Conservation (phyloP, 192 early-diverging fungal genomes). For the Entophlyctis luteolus region DNA sequence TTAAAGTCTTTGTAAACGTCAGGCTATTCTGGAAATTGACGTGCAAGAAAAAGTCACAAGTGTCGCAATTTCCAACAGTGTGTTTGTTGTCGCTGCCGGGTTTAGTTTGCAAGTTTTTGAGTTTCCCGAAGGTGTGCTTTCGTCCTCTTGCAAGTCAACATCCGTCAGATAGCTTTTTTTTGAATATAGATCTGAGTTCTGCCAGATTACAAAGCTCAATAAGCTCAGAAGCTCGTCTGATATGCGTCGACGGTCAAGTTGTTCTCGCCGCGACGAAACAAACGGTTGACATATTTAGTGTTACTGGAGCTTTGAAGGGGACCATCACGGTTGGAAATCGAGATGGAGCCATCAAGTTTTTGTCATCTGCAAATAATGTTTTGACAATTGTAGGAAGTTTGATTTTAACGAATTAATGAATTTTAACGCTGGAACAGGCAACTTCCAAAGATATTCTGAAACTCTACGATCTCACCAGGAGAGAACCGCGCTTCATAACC, state of each 20-base stretch:
- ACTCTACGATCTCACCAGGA: slow-evolving; percentile 24
- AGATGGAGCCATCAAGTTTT: slow-evolving; percentile 24
- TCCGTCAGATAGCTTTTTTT: too few relatives aligned
- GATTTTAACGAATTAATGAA: background rate
- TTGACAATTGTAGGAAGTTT: slow-evolving; percentile 16
- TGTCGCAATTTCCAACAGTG: slow-evolving; percentile 31
- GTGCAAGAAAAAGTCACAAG: slow-evolving; percentile 29
- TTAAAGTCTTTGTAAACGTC: background rate
- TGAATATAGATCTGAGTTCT: background rate
- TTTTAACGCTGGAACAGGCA: slow-evolving; percentile 1
- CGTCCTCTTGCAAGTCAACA: background rate
- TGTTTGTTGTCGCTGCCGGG: slow-evolving; percentile 41
- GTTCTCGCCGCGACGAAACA: slow-evolving; percentile 23
- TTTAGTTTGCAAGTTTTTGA: slow-evolving; percentile 34
- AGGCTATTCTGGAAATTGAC: slow-evolving; percentile 23
- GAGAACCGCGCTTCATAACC: slow-evolving; percentile 28
- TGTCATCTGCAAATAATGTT: slow-evolving; percentile 6
- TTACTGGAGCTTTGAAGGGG: slow-evolving; percentile 24
- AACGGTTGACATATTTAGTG: slow-evolving; percentile 34
- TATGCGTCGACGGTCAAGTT: slow-evolving; percentile 24
- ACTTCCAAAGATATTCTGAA: slow-evolving; percentile 39
- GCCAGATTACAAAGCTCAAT: slow-evolving; percentile 19
- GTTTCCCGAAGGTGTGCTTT: slow-evolving; percentile 31
- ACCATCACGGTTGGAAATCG: slow-evolving; percentile 12
- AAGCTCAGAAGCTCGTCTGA: slow-evolving; percentile 22